Conservation (phyloP, 2,329 filamentous ascomycete genomes). For the Aureobasidium sp. region DNA sequence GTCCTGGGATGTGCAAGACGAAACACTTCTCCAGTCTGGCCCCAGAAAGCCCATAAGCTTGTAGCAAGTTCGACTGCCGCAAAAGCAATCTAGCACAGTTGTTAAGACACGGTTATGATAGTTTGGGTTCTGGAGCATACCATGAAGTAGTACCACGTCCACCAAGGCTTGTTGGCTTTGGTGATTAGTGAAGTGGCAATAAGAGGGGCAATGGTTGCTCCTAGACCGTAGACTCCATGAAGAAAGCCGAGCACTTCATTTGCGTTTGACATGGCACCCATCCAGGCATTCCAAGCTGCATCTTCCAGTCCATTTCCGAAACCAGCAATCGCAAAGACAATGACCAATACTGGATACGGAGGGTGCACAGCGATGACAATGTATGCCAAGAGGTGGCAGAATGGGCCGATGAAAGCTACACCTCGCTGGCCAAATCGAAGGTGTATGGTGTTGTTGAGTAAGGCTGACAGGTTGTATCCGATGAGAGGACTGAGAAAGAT, state of each 20-base stretch:
- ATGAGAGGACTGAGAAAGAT: slow-evolving; percentile 61
- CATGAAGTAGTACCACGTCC: slow-evolving; percentile 70
- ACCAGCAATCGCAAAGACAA: slow-evolving; percentile 59
- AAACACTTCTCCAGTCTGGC: slow-evolving; percentile 52
- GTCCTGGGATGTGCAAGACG: slow-evolving; percentile 44
- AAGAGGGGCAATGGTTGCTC: slow-evolving; percentile 62
- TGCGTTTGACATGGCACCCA: slow-evolving; percentile 64
- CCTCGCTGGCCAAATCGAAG: slow-evolving; percentile 62
- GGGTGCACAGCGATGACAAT: slow-evolving; percentile 60
- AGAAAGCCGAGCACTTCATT: slow-evolving; percentile 70
- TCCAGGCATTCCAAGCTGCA: slow-evolving; percentile 55
- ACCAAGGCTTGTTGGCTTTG: slow-evolving; percentile 57
- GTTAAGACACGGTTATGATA: background rate
- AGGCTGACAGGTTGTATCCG: slow-evolving; percentile 57
- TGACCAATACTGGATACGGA: slow-evolving; percentile 59
- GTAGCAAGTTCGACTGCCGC: slow-evolving; percentile 50
- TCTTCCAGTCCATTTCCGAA: slow-evolving; percentile 66
- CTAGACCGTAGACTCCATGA: slow-evolving; percentile 65
- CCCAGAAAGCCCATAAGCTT: slow-evolving; percentile 55
- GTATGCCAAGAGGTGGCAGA: slow-evolving; percentile 59
- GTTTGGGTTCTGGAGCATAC: slow-evolving; percentile 31
- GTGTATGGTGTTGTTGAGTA: slow-evolving; percentile 60
- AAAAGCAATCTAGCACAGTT: slow-evolving; percentile 40
- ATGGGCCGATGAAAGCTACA: slow-evolving; percentile 58
- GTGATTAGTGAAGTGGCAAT: slow-evolving; percentile 68